These are phyloP conservation scores for Tricholoma matsutake DNA, from an alignment of 768 basidiomycete species.

Conservation along the genomic window DNA sequence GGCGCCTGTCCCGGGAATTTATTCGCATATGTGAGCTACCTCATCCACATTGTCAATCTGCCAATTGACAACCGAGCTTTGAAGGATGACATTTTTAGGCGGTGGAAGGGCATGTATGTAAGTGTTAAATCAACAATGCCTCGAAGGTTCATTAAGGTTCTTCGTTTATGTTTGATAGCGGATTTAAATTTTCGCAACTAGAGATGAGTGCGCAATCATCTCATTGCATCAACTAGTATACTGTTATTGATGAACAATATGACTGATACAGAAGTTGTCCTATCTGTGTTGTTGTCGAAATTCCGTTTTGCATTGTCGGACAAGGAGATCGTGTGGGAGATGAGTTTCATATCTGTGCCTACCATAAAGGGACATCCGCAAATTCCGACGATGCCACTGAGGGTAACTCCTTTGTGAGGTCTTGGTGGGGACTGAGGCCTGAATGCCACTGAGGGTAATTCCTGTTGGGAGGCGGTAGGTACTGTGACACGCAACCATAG, in stretches of 20 bases:
- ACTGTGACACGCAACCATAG: no score
- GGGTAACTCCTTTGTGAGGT: background rate
- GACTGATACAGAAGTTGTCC: conserved; percentile 21
- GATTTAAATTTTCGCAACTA: conserved; percentile 53
- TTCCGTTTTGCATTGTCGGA: conserved; percentile 25
- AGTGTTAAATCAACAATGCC: conserved; percentile 11
- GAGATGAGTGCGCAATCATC: conserved; percentile 41
- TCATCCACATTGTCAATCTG: background rate
- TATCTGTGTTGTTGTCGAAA: conserved; percentile 23
- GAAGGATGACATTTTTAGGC: conserved; percentile 43
- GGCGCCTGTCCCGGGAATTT: conserved; percentile 27
- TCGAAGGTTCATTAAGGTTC: no score
- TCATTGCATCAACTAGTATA: background rate
- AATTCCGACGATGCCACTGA: background rate
- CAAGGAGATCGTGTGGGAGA: conserved; percentile 28
- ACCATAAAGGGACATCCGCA: conserved; percentile 11
- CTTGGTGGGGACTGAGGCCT: no score
- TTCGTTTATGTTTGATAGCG: conserved; percentile 23
- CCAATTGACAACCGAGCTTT: background rate
- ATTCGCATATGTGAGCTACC: conserved; percentile 34
- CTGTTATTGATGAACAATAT: background rate
- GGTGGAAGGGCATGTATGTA: conserved; percentile 46
- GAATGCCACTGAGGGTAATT: background rate
- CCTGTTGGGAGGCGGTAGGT: background rate
- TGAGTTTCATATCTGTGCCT: conserved; percentile 23